Conservation (phyloP, 805 yeast species). For the Lachancea cidri region DNA sequence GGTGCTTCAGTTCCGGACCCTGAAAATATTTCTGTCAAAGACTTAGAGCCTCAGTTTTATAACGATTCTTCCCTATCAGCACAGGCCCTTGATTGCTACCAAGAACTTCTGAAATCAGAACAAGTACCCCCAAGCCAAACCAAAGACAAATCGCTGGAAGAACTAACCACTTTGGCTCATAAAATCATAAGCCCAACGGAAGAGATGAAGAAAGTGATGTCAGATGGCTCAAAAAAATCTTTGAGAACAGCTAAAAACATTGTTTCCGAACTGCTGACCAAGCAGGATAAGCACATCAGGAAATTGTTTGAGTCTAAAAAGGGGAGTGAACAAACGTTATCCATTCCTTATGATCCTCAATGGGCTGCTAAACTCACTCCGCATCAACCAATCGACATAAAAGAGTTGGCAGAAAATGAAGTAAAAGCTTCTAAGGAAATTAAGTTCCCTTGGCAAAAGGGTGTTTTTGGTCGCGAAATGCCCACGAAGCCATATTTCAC, state of each 20-base stretch:
- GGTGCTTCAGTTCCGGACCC: constrained; percentile 16
- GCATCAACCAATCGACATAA: constrained; percentile 40
- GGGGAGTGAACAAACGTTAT: constrained; percentile 19
- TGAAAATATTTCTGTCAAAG: constrained; percentile 21
- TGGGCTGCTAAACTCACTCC: constrained; percentile 46
- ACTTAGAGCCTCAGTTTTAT: constrained; percentile 37
- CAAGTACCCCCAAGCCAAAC: constrained; percentile 13
- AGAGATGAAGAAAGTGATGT: constrained; percentile 19
- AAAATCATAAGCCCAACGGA: constrained; percentile 18
- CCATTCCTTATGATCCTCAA: constrained; percentile 41
- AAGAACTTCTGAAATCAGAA: constrained; percentile 21
- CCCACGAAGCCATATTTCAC: constrained; percentile 82
- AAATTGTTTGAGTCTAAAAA: constrained; percentile 26
- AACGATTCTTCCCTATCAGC: constrained; percentile 21
- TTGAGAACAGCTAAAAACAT: constrained; percentile 25
- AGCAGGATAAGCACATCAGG: constrained; percentile 24
- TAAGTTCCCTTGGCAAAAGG: constrained; percentile 74
- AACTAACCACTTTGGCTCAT: constrained; percentile 13
- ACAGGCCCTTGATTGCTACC: constrained; percentile 20
- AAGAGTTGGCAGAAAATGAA: constrained; percentile 48
- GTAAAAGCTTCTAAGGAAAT: constrained; percentile 40
- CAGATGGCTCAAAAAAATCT: constrained; percentile 20
- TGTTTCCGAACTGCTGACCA: constrained; percentile 23
- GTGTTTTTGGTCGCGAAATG: constrained; percentile 73
- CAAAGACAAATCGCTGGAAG: constrained; percentile 11